These are phyloP conservation scores for Nitzschia palea DNA, from an alignment of 108 stramenopile species.

Conservation along the genomic window DNA sequence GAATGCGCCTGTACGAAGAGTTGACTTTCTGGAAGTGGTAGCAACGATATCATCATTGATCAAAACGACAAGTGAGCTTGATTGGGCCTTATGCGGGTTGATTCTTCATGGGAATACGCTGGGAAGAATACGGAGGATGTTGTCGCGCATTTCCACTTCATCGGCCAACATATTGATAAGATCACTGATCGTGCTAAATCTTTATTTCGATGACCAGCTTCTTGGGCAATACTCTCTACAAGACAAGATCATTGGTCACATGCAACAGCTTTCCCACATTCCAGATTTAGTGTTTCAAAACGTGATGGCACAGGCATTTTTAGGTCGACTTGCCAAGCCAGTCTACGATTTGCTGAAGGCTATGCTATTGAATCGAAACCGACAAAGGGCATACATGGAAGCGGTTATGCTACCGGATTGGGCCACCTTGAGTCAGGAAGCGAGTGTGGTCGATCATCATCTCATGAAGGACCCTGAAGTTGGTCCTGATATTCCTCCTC, in stretches of 20 bases:
- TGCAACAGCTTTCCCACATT: conserved; percentile 54
- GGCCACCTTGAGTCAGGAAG: conserved; percentile 61
- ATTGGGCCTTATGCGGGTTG: conserved; percentile 62
- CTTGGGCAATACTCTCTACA: conserved; percentile 65
- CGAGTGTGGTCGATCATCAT: conserved; percentile 46
- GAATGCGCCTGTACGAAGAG: conserved; percentile 73
- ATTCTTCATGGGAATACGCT: conserved; percentile 55
- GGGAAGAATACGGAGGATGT: conserved; percentile 56
- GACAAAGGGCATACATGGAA: conserved; percentile 75
- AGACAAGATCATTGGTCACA: conserved; percentile 52
- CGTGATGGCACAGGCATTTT: conserved; percentile 35
- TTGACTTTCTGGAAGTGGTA: conserved; percentile 32
- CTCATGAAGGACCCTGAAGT: conserved; percentile 40
- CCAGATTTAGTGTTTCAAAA: conserved; percentile 39
- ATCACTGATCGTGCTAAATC: conserved; percentile 75
- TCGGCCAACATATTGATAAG: conserved; percentile 65
- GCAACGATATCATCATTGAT: conserved; percentile 41
- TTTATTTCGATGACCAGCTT: conserved; percentile 80
- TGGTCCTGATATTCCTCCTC: conserved; percentile 39
- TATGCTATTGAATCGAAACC: conserved; percentile 60
- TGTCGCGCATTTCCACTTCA: conserved; percentile 44
- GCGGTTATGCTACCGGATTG: conserved; percentile 68
- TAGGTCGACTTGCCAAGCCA: conserved; percentile 69
- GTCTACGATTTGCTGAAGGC: conserved; percentile 81
- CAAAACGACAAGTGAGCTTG: conserved; percentile 52